phyloP scores from a whole-genome alignment of 345 rosid species.

The Rhodomyrtus tomentosa region DNA sequence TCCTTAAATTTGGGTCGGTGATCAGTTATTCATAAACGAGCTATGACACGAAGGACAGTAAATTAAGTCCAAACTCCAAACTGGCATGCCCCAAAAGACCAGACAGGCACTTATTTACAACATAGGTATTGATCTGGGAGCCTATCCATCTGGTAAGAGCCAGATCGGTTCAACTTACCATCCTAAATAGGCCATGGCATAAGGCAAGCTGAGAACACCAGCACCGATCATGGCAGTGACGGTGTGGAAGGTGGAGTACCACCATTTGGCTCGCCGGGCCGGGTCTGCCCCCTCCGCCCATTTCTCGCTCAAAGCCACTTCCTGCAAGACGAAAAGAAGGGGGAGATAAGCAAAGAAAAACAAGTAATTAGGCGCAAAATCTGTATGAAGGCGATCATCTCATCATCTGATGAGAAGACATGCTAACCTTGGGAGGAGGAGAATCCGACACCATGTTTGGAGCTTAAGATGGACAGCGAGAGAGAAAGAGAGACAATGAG shows the following conservation, averaged over 20 bases:
- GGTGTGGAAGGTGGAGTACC: constrained; percentile 90
- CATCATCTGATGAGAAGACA: neutral
- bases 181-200: constrained; percentile 96
- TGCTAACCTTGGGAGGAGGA: constrained; percentile 34
- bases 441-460: constrained; percentile 50
- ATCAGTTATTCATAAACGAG: neutral
- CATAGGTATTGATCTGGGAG: neutral
- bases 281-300: constrained; percentile 48
- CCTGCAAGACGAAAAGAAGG: neutral
- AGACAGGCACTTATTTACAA: neutral
- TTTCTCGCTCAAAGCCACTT: constrained; percentile 24
- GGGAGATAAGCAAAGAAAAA: neutral
- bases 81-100: neutral
- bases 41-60: neutral
- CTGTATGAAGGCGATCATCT: neutral
- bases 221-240: constrained; percentile 99
- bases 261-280: constrained; percentile 80
- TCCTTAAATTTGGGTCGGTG: neutral
- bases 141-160: neutral
- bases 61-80: neutral
- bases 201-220: constrained; percentile 90
- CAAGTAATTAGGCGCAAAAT: neutral
- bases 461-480: neutral
- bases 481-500: neutral
- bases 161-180: constrained; percentile 30